A percentile compares a stretch with the other conserved stretches of the same genome.
Evolutionary conservation across 257 asterid genomes (phyloP).

Genomic region (Ajuga chamaepitys): DNA sequence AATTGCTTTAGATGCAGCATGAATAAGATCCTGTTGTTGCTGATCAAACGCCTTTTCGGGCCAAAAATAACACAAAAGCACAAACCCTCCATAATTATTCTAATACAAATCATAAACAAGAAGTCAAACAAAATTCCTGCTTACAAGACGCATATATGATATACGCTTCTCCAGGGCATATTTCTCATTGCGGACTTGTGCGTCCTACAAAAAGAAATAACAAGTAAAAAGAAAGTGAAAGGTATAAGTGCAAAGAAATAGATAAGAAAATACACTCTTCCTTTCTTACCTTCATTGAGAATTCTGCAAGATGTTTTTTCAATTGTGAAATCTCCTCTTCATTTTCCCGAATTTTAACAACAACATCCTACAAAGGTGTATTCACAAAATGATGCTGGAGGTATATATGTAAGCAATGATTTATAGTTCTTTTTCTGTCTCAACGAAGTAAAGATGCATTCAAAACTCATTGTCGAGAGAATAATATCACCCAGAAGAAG

Average conservation of each 20-base stretch:
- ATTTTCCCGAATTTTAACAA: slow-evolving; percentile 61
- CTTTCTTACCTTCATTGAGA: slow-evolving; percentile 54
- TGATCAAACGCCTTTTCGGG: slow-evolving; percentile 88
- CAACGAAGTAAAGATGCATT: neutral
- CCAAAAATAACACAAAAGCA: slow-evolving; percentile 13
- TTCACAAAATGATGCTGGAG: slow-evolving; percentile 19
- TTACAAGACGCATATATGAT: slow-evolving; percentile 94
- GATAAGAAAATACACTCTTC: slow-evolving; percentile 7
- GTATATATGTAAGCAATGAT: slow-evolving; percentile 6
- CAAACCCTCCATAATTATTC: slow-evolving; percentile 12
- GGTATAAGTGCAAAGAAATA: neutral
- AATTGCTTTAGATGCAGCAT: slow-evolving; percentile 96
- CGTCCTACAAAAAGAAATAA: slow-evolving; percentile 52
- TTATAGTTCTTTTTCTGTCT: slow-evolving; percentile 1
- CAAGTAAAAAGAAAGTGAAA: slow-evolving; percentile 2
- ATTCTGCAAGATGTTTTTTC: slow-evolving; percentile 75
- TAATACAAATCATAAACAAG: slow-evolving; percentile 8
- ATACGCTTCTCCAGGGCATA: slow-evolving; percentile 84
- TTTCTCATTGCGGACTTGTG: slow-evolving; percentile 79
- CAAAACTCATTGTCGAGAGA: neutral
- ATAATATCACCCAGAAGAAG: neutral
- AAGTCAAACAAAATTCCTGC: slow-evolving; percentile 20
- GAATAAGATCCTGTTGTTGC: slow-evolving; percentile 97
- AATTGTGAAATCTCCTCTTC: slow-evolving; percentile 83
- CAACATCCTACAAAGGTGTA: slow-evolving; percentile 46